Percentiles rank a stretch among this genome's conserved stretches.
phyloP scores from a whole-genome alignment of 2,329 filamentous ascomycete species.

The Aspergillus thermomutatus region DNA sequence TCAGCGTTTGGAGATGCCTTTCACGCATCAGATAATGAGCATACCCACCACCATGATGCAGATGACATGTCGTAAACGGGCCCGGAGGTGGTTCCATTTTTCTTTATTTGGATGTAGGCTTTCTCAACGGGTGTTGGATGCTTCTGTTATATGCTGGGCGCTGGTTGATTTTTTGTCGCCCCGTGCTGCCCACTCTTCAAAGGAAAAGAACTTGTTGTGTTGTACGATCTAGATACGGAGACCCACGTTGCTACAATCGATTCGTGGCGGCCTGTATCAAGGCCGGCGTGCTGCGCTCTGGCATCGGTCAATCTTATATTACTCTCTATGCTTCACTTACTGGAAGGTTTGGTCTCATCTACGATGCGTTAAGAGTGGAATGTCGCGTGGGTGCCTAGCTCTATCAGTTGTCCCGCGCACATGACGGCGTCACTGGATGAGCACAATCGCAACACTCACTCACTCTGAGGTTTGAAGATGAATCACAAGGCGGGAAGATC shows the following conservation, averaged over 20 bases:
- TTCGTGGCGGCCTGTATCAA: neutral
- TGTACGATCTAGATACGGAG: neutral
- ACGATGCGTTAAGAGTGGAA: neutral
- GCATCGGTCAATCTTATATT: neutral
- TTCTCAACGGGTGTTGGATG: constrained; percentile 14
- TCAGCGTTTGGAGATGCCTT: constrained; percentile 83
- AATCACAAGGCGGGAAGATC: neutral
- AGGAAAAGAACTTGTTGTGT: neutral
- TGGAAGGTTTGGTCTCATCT: neutral
- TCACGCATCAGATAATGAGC: constrained; percentile 54
- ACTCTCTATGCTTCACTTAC: neutral
- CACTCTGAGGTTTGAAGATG: neutral
- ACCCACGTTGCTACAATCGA: neutral
- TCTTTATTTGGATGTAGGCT: constrained; percentile 13
- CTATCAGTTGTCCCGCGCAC: neutral
- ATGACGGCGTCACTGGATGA: neutral
- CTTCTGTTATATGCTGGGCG: constrained; percentile 12
- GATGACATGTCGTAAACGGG: constrained; percentile 37
- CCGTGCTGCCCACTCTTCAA: constrained; percentile 3
- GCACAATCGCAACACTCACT: neutral
- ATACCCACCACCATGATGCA: constrained; percentile 38
- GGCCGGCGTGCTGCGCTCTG: neutral
- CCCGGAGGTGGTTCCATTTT: constrained; percentile 2
- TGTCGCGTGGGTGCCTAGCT: neutral
- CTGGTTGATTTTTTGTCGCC: constrained; percentile 7